phyloP scores from a whole-genome alignment of 2,329 filamentous ascomycete genomes.

The Aaosphaeria pasadenensis region DNA sequence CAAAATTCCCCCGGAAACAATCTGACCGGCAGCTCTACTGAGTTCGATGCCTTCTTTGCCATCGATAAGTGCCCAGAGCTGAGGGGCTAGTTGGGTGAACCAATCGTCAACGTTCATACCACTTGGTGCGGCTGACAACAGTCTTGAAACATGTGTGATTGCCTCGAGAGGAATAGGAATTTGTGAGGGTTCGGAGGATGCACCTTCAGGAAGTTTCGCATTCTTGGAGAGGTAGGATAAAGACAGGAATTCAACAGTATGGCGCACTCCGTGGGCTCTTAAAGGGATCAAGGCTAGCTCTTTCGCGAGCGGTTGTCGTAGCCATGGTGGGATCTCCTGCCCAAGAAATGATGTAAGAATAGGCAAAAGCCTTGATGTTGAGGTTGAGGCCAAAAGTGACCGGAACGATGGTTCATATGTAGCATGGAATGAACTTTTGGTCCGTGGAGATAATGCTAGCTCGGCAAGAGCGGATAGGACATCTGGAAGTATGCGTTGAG shows the following conservation, averaged over 20 bases:
- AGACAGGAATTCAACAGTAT: constrained; percentile 69
- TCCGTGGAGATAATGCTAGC: constrained; percentile 29
- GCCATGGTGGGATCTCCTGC: constrained; percentile 59
- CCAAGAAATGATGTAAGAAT: constrained; percentile 63
- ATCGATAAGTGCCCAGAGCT: constrained; percentile 62
- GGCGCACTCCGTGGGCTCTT: constrained; percentile 61
- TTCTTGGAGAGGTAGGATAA: constrained; percentile 58
- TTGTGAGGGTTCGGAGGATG: constrained; percentile 30
- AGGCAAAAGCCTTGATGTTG: constrained; percentile 57
- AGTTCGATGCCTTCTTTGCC: constrained; percentile 58
- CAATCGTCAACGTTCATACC: constrained; percentile 55
- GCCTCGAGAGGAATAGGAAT: constrained; percentile 68
- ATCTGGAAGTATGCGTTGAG: constrained; percentile 32
- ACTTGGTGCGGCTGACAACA: constrained; percentile 60
- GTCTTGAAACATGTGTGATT: constrained; percentile 59
- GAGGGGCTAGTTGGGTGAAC: constrained; percentile 59
- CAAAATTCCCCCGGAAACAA: constrained; percentile 65
- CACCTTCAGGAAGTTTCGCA: constrained; percentile 41
- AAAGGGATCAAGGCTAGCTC: constrained; percentile 61
- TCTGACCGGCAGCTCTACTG: constrained; percentile 57
- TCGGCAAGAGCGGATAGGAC: constrained; percentile 33
- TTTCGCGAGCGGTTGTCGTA: constrained; percentile 56
- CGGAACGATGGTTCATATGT: constrained; percentile 18
- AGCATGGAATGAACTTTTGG: constrained; percentile 4
- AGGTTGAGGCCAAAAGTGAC: constrained; percentile 25